A percentile compares a stretch with the other conserved stretches of the same genome.
Evolutionary conservation across 345 rosid species (phyloP).

Genomic region (Eucalyptus urophylla): DNA sequence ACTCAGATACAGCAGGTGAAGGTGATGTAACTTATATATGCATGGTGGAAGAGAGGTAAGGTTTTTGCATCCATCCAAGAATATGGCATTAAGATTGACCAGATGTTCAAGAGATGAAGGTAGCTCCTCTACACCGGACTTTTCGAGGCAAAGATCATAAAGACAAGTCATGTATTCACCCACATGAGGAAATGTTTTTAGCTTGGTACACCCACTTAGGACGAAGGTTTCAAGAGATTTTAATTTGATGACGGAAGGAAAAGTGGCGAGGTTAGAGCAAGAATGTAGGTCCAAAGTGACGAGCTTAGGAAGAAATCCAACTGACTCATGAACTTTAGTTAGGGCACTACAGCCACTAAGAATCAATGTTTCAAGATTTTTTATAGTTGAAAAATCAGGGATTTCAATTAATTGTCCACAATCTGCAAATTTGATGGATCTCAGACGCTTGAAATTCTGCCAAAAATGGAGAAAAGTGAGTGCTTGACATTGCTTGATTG

Average conservation of each 20-base stretch:
- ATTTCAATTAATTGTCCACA: not conserved
- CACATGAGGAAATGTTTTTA: not conserved
- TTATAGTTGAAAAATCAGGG: not conserved
- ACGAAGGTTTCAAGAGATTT: not conserved
- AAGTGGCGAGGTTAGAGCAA: not conserved
- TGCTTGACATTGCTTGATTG: not conserved
- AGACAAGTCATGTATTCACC: not conserved
- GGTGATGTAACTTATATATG: accelerated
- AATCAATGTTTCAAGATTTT: not conserved
- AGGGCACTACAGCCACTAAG: not conserved
- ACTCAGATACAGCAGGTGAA: accelerated
- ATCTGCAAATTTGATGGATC: not conserved
- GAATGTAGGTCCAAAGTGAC: not conserved
- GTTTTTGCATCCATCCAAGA: not conserved
- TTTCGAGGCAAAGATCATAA: accelerated
- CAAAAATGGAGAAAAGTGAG: not conserved
- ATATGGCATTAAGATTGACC: accelerated
- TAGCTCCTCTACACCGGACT: not conserved
- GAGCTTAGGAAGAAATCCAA: not conserved
- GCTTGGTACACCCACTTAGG: not conserved
- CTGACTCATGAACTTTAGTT: not conserved
- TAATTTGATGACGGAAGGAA: not conserved
- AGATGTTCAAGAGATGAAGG: not conserved
- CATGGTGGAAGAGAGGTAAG: not conserved
- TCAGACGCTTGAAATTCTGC: not conserved